These are phyloP conservation scores for Metarhizium anisopliae DNA, from an alignment of 2,329 filamentous ascomycete genomes.

Conservation along the genomic window DNA sequence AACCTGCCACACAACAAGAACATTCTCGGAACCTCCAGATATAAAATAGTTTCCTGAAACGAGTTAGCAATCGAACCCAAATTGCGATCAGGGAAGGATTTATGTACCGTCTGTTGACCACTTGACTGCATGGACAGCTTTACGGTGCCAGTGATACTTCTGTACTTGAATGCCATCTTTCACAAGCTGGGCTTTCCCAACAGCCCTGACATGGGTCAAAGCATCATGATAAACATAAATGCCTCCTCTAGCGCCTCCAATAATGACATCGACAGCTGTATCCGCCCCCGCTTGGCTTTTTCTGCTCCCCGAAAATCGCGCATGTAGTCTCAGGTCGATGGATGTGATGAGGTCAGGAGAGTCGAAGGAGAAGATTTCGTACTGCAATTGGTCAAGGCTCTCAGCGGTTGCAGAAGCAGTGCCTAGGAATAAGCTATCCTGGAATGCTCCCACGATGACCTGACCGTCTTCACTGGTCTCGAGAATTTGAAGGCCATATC, in stretches of 20 bases:
- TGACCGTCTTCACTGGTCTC: slow-evolving; percentile 44
- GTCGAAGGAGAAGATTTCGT: slow-evolving; percentile 50
- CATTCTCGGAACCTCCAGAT: slow-evolving; percentile 84
- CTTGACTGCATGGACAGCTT: slow-evolving; percentile 72
- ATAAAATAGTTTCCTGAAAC: slow-evolving; percentile 77
- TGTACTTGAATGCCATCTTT: slow-evolving; percentile 47
- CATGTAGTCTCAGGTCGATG: slow-evolving; percentile 49
- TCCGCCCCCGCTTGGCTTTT: slow-evolving; percentile 17
- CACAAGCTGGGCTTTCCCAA: slow-evolving; percentile 27
- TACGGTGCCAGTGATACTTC: slow-evolving; percentile 85
- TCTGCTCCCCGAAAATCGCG: slow-evolving; percentile 13
- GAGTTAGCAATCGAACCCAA: slow-evolving; percentile 18
- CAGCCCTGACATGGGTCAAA: slow-evolving; percentile 44
- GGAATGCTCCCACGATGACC: slow-evolving; percentile 38
- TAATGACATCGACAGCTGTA: slow-evolving; percentile 57
- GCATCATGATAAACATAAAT: slow-evolving; percentile 79
- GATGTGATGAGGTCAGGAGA: slow-evolving; percentile 56
- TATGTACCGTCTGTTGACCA: slow-evolving; percentile 80
- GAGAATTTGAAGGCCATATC: slow-evolving; percentile 31
- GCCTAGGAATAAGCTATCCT: slow-evolving; percentile 28
- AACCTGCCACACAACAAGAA: slow-evolving; percentile 86
- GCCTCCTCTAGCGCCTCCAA: slow-evolving; percentile 68
- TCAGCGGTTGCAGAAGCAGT: slow-evolving; percentile 13
- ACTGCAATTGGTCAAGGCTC: slow-evolving; percentile 25
- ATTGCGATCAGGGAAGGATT: background rate